Evolutionary conservation across 805 yeast species (phyloP).

Genomic region (Starmerella sp.): DNA sequence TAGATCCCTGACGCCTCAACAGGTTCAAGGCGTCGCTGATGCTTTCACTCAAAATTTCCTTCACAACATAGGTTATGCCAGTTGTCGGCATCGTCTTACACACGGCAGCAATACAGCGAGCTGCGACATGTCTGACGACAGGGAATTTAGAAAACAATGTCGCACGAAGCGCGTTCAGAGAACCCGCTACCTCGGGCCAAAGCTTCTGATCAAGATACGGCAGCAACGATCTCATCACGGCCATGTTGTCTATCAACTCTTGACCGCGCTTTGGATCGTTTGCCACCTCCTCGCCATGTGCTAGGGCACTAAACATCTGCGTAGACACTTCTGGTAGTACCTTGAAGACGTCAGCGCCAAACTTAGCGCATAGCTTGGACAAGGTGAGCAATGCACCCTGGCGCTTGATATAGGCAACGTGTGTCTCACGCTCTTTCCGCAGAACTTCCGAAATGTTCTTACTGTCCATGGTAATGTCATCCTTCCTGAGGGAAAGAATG

Average conservation of each 20-base stretch:
- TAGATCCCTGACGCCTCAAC: conserved; percentile 80
- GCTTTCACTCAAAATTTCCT: conserved; percentile 57
- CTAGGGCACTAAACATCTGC: conserved; percentile 55
- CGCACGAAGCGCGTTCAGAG: conserved; percentile 41
- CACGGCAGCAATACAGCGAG: conserved; percentile 75
- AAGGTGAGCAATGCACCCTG: conserved; percentile 71
- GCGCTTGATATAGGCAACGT: conserved; percentile 59
- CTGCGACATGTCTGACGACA: conserved; percentile 79
- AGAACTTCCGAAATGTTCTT: conserved; percentile 40
- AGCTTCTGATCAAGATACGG: conserved; percentile 46
- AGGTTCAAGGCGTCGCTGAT: conserved; percentile 62
- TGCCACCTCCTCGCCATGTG: conserved; percentile 18
- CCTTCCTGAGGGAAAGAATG: conserved; percentile 61
- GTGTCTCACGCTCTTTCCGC: conserved; percentile 44
- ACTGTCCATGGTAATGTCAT: conserved; percentile 33
- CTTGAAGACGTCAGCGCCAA: conserved; percentile 44
- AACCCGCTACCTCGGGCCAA: conserved; percentile 33
- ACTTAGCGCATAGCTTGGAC: conserved; percentile 44
- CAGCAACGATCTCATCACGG: conserved; percentile 62
- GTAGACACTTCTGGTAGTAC: conserved; percentile 56
- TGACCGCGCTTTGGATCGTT: conserved; percentile 35
- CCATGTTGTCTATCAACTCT: conserved; percentile 71
- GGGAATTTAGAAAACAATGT: conserved; percentile 60
- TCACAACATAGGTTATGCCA: conserved; percentile 72
- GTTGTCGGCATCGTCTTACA: conserved; percentile 56